Conservation (phyloP, 768 basidiomycete genomes). For the Boletus pseudopeckii region DNA sequence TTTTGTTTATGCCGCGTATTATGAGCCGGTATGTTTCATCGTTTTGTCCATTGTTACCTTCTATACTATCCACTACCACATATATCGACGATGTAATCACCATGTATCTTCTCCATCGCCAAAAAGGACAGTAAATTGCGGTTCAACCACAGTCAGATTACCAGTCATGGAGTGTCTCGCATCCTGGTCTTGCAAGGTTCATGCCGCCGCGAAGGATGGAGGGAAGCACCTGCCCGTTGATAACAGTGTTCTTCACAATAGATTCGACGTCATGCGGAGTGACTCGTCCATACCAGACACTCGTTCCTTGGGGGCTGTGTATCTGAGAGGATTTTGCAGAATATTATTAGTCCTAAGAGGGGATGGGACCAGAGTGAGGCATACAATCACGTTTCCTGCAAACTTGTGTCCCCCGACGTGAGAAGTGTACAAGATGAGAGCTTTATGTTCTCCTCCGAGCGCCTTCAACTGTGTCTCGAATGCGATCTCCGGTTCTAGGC, state of each 20-base stretch:
- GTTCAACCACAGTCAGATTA: slow-evolving; percentile 28
- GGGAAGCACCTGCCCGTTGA: slow-evolving; percentile 79
- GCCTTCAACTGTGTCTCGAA: slow-evolving; percentile 45
- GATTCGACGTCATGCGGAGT: slow-evolving; percentile 85
- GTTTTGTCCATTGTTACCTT: slow-evolving; percentile 6
- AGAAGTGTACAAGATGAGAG: slow-evolving; percentile 80
- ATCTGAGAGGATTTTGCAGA: slow-evolving; percentile 47
- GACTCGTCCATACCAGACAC: slow-evolving; percentile 93
- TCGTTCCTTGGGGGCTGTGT: slow-evolving; percentile 79
- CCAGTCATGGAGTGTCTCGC: slow-evolving; percentile 70
- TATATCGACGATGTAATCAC: slow-evolving; percentile 26
- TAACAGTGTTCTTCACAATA: slow-evolving; percentile 83
- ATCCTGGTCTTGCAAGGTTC: slow-evolving; percentile 70
- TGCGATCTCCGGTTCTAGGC: slow-evolving; percentile 48
- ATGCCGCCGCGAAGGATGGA: slow-evolving; percentile 83
- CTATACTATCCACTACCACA: slow-evolving; percentile 27
- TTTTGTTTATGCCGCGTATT: slow-evolving; percentile 10
- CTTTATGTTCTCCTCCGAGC: slow-evolving; percentile 57
- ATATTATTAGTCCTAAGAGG: background rate
- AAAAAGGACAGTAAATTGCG: background rate
- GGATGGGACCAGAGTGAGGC: slow-evolving; percentile 31
- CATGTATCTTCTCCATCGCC: slow-evolving; percentile 2
- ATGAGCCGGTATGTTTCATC: slow-evolving; percentile 1
- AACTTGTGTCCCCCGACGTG: slow-evolving; percentile 95
- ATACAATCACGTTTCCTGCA: slow-evolving; percentile 85